Conservation (phyloP, 2,329 filamentous ascomycete species). For the Exophiala mesophila region DNA sequence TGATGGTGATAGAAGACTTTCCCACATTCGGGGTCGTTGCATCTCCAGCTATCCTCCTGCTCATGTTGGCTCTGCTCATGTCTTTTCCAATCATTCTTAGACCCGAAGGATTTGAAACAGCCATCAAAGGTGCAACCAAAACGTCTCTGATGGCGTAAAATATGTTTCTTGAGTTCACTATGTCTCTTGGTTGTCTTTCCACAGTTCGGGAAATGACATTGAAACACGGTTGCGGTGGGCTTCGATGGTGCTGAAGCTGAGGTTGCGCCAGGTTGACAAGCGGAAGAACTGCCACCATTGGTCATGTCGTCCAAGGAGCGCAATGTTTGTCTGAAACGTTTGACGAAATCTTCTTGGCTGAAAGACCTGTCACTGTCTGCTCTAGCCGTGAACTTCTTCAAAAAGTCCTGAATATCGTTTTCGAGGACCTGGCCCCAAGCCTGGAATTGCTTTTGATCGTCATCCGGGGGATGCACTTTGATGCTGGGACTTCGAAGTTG, state of each 20-base stretch:
- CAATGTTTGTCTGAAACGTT: constrained; percentile 8
- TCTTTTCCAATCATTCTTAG: constrained; percentile 90
- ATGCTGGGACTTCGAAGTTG: constrained; percentile 3
- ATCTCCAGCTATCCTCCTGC: constrained; percentile 67
- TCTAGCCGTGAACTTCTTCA: constrained; percentile 8
- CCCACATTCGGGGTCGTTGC: constrained; percentile 36
- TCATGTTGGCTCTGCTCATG: constrained; percentile 80
- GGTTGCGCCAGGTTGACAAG: constrained; percentile 1
- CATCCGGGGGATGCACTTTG: constrained; percentile 9
- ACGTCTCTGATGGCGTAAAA: constrained; percentile 72
- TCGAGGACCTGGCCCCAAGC: constrained; percentile 8
- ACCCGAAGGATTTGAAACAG: constrained; percentile 75
- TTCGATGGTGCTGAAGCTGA: constrained; percentile 1
- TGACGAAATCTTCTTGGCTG: constrained; percentile 12
- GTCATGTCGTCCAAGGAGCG: constrained; percentile 6
- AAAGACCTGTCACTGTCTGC: constrained; percentile 3
- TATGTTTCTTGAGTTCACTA: constrained; percentile 63
- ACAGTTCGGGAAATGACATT: constrained; percentile 15
- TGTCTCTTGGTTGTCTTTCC: constrained; percentile 15
- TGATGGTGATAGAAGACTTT: constrained; percentile 9
- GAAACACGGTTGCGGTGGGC: constrained; percentile 3
- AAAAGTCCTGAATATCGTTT: constrained; percentile 16
- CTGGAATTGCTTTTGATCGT: constrained; percentile 1
- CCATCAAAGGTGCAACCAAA: constrained; percentile 72
- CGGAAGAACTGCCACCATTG: constrained; percentile 9